These are phyloP conservation scores for Populus hybrid DNA, from an alignment of 441 rosid species.

Conservation along the genomic window DNA sequence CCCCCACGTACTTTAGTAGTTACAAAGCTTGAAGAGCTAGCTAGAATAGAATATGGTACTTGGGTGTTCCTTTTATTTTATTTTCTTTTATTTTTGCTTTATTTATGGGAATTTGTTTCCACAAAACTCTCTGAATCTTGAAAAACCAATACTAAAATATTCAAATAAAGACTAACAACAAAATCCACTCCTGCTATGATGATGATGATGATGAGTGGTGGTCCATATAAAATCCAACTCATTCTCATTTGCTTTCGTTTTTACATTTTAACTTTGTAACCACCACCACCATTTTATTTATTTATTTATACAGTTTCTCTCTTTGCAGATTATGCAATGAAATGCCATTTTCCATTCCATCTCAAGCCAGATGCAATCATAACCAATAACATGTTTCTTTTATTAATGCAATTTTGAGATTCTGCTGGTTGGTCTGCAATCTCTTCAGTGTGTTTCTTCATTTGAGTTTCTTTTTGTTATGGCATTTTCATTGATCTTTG, in stretches of 20 bases:
- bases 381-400: not conserved
- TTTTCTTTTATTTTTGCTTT: not conserved
- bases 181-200: not conserved
- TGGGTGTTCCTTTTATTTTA: not conserved
- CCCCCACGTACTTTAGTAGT: not conserved
- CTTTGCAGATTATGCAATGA: not conserved
- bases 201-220: constrained; percentile 1
- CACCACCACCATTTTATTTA: too few relatives aligned
- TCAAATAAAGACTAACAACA: not conserved
- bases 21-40: not conserved
- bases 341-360: not conserved
- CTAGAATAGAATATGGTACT: not conserved
- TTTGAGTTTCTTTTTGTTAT: not conserved
- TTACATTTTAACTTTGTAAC: not conserved
- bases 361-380: not conserved
- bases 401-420: not conserved
- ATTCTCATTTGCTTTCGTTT: constrained; percentile 6
- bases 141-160: not conserved
- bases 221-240: constrained; percentile 6
- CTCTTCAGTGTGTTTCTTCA: not conserved
- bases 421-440: constrained; percentile 5
- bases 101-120: constrained; percentile 17
- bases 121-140: constrained; percentile 28
- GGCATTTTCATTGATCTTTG: not conserved
- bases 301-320: not conserved